A percentile compares a stretch with the other conserved stretches of the same genome.
Evolutionary conservation across 306 rosid genomes (phyloP).

Genomic region (Prunus armeniaca): DNA sequence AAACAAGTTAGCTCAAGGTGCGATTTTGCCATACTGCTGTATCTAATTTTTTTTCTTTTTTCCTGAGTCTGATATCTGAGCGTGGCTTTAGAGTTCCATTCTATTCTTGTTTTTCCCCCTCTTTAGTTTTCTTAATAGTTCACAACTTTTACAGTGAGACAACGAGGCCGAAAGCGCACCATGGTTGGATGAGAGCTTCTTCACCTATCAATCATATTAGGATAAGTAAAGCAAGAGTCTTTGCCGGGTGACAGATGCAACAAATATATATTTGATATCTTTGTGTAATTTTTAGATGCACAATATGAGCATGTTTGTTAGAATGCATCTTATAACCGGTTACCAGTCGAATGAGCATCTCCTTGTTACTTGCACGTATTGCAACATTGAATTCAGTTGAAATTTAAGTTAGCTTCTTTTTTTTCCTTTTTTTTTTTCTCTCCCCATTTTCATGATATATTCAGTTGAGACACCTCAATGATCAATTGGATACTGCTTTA

Average conservation of each 20-base stretch:
- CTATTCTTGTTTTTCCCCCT: neutral
- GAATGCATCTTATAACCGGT: too few species aligned
- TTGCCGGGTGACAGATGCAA: neutral
- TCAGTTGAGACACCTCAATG: too few species aligned
- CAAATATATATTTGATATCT: neutral
- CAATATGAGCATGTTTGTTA: neutral
- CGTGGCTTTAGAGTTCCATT: neutral
- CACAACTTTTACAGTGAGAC: conserved; percentile 57
- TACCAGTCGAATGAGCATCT: too few species aligned
- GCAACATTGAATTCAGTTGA: neutral
- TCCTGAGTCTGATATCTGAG: neutral
- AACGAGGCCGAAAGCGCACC: conserved; percentile 88
- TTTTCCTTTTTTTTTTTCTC: neutral
- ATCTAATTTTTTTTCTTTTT: neutral
- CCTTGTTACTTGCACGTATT: neutral
- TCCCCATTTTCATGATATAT: too few species aligned
- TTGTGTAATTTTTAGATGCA: neutral
- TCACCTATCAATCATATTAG: conserved; percentile 1
- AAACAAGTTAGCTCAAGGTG: conserved; percentile 57
- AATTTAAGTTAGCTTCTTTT: neutral
- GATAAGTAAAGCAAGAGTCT: neutral
- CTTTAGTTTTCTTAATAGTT: neutral
- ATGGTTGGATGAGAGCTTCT: conserved; percentile 74
- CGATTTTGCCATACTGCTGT: neutral
- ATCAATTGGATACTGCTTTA: too few species aligned